Conservation (phyloP, 2,329 filamentous ascomycete species). For the Trichoderma endophyticum region DNA sequence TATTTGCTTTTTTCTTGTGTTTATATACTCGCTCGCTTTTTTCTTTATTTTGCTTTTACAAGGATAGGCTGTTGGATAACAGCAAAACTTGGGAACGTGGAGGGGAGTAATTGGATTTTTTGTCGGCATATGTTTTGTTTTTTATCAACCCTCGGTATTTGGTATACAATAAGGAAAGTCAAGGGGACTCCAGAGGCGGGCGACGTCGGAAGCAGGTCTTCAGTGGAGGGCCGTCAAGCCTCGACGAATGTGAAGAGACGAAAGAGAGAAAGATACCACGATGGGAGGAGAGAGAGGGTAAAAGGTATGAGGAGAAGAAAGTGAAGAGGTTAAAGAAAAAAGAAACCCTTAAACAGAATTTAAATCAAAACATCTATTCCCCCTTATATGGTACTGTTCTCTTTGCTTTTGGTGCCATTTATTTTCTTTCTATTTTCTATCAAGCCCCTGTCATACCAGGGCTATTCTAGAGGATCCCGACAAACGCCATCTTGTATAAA, state of each 20-base stretch:
- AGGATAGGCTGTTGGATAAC: slow-evolving; percentile 13
- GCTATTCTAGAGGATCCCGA: neutral
- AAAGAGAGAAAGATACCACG: slow-evolving; percentile 16
- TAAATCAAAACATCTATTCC: neutral
- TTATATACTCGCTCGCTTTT: slow-evolving; percentile 15
- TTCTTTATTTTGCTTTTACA: slow-evolving; percentile 17
- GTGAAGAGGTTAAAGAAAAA: neutral
- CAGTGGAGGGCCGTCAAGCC: neutral
- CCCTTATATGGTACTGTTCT: neutral
- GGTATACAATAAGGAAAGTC: slow-evolving; percentile 2
- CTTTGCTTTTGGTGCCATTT: neutral
- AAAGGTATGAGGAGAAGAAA: neutral
- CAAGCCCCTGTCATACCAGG: neutral
- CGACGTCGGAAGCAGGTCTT: slow-evolving; percentile 17
- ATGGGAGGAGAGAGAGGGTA: neutral
- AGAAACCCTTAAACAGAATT: slow-evolving; percentile 1
- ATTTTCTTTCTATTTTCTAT: neutral
- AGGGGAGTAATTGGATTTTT: slow-evolving; percentile 5
- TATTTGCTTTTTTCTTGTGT: slow-evolving; percentile 19
- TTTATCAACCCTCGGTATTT: neutral
- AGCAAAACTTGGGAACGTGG: slow-evolving; percentile 5
- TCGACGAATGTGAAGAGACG: slow-evolving; percentile 5
- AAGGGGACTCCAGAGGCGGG: neutral
- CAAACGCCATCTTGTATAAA: neutral
- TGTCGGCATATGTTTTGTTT: neutral